A percentile compares a stretch with the other conserved stretches of the same genome.
phyloP scores from a whole-genome alignment of 2,329 filamentous ascomycete genomes.

The Alternaria hordeiaustralica region DNA sequence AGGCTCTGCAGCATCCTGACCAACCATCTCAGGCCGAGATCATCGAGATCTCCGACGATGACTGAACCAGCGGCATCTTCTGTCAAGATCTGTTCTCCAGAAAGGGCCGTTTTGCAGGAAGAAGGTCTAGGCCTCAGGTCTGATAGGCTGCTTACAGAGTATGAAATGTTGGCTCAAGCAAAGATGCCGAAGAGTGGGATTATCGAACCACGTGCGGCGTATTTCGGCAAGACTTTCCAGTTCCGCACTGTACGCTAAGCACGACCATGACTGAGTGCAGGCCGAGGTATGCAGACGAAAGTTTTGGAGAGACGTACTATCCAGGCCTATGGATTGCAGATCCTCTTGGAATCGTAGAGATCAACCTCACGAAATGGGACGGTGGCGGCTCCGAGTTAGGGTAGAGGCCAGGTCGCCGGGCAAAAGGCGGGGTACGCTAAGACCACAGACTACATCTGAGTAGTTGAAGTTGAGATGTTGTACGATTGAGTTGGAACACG shows the following conservation, averaged over 20 bases:
- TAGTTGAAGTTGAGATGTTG: not conserved
- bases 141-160: not conserved
- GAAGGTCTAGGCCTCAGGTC: slow-evolving; percentile 2
- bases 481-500: not conserved
- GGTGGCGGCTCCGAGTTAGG: not conserved
- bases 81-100: not conserved
- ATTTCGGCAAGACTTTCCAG: slow-evolving; percentile 6
- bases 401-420: not conserved
- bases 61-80: slow-evolving; percentile 2
- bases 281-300: not conserved
- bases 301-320: not conserved
- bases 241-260: not conserved
- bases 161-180: not conserved
- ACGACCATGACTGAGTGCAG: not conserved
- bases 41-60: slow-evolving; percentile 39
- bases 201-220: slow-evolving; percentile 8
- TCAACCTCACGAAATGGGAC: not conserved
- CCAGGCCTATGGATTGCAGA: not conserved
- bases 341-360: not conserved
- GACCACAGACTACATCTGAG: not conserved
- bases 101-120: not conserved
- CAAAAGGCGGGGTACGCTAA: slow-evolving; percentile 8
- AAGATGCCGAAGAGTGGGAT: slow-evolving; percentile 4
- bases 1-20: slow-evolving; percentile 26
- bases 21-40: slow-evolving; percentile 36